These are phyloP conservation scores for Platanus orientalis DNA, from an alignment of 164 flowering plant genomes.

Conservation along the genomic window DNA sequence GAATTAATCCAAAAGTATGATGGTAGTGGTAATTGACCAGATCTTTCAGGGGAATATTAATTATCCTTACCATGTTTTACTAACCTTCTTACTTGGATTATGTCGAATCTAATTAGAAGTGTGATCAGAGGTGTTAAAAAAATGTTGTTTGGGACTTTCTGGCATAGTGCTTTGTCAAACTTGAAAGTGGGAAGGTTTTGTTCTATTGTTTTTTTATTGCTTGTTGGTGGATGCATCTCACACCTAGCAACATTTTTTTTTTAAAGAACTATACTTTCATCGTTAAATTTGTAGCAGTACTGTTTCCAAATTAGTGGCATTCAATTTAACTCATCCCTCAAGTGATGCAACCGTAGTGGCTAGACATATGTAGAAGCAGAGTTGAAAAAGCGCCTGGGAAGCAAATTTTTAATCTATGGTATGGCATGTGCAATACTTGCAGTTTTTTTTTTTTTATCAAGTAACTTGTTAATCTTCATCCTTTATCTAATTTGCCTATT, in stretches of 20 bases:
- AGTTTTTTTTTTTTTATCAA: neutral
- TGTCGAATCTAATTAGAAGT: no score
- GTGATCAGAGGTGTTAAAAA: no score
- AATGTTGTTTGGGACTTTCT: no score
- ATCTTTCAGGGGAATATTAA: no score
- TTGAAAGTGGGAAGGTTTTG: no score
- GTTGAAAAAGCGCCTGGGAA: conserved; percentile 72
- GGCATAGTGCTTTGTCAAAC: no score
- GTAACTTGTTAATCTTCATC: neutral
- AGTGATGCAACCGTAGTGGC: conserved; percentile 78
- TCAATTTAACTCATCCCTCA: conserved; percentile 4
- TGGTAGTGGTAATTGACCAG: no score
- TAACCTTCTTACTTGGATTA: no score
- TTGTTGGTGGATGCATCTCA: neutral
- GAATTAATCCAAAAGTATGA: no score
- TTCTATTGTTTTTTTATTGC: no score
- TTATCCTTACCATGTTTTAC: no score
- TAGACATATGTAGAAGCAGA: conserved; percentile 89
- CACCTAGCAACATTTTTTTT: neutral
- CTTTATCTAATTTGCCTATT: neutral
- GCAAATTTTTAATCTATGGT: conserved; percentile 81
- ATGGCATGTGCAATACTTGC: conserved; percentile 18
- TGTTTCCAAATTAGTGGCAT: neutral
- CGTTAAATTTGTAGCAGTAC: neutral
- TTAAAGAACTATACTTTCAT: neutral